Base-by-base conservation (phyloP, 371 early-diverging fungal species). In the Mucor plumbeus region DNA sequence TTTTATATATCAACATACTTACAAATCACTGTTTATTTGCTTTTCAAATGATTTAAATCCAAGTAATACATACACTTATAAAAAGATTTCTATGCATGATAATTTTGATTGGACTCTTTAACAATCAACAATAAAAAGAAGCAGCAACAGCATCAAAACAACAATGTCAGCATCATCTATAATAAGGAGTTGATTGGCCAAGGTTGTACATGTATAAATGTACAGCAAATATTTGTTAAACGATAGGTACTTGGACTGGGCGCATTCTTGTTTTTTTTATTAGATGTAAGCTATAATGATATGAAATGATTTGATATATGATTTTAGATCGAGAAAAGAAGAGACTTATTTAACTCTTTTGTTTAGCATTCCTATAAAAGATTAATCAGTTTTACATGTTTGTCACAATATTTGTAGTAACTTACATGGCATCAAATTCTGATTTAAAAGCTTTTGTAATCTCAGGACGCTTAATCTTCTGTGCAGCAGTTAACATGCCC, bases 401-500 rank as follows among this genome's bases (percentile, higher is more conserved):
- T 44, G 44, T 4, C 6, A 4, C 43, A 43, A 17, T 7, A 7
- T 5, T 5, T 17, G n/a, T 41, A 19, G 47, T n/a, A 36, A 65
- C 69, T 67, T 88, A 92, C 79, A 87, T 81, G 1, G 63, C 76
- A 64, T 84, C 85, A 64, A 97, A 83, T 39, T 89, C 74, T 0
- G 41, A 36, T 63, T 81, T 76, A 75, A 91, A 93, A 21, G 72
- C 69, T 43, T 85, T 79, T 58, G 86, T 77, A 57, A 95, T 85
- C 39, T 90, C 92, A 50, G 85, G 85, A 64, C 97, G 88, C 80
- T 95, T 93, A 39, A 97, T 73, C 81, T 97, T 97, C 81, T 90
- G 91, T 10, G 97, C 94, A 8, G 96, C 94, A 13, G 97, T 97
- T 77, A 94, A 73, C 50, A 88, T 43, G 26, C 84, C 78, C 72